These are phyloP conservation scores for Kurtzmaniella quercitrusa DNA, from an alignment of 1,139 yeast genomes.

Conservation along the genomic window DNA sequence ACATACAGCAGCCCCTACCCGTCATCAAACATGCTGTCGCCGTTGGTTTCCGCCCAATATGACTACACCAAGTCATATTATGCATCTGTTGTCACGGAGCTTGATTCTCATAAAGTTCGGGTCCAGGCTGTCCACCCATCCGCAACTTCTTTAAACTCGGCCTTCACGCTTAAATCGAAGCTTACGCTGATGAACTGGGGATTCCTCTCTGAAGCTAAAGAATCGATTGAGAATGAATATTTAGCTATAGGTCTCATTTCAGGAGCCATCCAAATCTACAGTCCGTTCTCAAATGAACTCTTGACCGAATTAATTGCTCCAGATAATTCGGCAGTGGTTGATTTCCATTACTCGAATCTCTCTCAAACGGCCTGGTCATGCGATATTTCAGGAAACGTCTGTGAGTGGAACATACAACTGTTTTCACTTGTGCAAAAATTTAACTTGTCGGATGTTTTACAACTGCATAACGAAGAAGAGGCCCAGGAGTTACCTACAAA, in stretches of 20 bases:
- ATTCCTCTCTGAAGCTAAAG: slow-evolving; percentile 1
- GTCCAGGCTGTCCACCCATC: slow-evolving; percentile 51
- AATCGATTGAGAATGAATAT: slow-evolving; percentile 28
- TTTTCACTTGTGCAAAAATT: slow-evolving; percentile 40
- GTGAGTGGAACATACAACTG: slow-evolving; percentile 58
- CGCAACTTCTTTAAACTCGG: slow-evolving; percentile 33
- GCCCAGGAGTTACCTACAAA: slow-evolving; percentile 30
- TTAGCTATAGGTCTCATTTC: slow-evolving; percentile 64
- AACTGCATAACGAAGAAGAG: slow-evolving; percentile 17
- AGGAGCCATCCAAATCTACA: slow-evolving; percentile 63
- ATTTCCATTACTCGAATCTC: slow-evolving; percentile 41
- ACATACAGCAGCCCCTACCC: not conserved
- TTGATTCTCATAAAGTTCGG: slow-evolving; percentile 71
- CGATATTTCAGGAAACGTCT: slow-evolving; percentile 58
- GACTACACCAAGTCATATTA: slow-evolving; percentile 56
- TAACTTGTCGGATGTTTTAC: slow-evolving; percentile 32
- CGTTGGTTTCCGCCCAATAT: slow-evolving; percentile 36
- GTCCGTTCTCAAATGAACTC: slow-evolving; percentile 62
- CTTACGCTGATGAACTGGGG: slow-evolving; percentile 9
- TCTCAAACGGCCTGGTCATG: slow-evolving; percentile 57
- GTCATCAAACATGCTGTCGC: slow-evolving; percentile 12
- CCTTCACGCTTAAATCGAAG: slow-evolving; percentile 26
- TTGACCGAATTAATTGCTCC: slow-evolving; percentile 48
- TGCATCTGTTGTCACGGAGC: slow-evolving; percentile 66
- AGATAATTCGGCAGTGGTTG: slow-evolving; percentile 50